Evolutionary conservation across 2,329 filamentous ascomycete genomes (phyloP).

Genomic region (Penicillium sp.): DNA sequence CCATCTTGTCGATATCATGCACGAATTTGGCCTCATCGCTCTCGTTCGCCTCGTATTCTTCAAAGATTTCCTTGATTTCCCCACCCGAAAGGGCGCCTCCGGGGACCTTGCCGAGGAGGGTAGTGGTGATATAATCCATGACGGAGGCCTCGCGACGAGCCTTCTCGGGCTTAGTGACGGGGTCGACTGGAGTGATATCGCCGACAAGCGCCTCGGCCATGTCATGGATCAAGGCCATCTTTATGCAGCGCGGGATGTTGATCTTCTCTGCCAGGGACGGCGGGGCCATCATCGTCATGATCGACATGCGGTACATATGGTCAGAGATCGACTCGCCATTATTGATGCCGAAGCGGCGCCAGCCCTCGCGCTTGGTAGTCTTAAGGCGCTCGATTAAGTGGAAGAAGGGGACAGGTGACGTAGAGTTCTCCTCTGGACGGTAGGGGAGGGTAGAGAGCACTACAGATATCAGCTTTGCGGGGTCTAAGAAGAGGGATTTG

Average conservation of each 20-base stretch:
- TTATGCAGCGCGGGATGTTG: constrained; percentile 80
- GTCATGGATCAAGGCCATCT: constrained; percentile 95
- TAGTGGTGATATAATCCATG: constrained; percentile 84
- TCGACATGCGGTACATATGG: constrained; percentile 99
- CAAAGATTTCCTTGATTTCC: constrained; percentile 78
- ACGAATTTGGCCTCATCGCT: constrained; percentile 87
- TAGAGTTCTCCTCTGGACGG: constrained; percentile 59
- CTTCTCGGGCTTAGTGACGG: constrained; percentile 83
- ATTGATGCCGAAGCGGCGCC: constrained; percentile 80
- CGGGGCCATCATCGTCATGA: constrained; percentile 91
- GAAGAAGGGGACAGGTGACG: constrained; percentile 85
- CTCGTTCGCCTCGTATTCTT: constrained; percentile 87
- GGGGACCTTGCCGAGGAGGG: constrained; percentile 71
- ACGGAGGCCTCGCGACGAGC: constrained; percentile 79
- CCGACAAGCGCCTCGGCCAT: constrained; percentile 96
- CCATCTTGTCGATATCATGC: constrained; percentile 96
- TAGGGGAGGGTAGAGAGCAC: constrained; percentile 66
- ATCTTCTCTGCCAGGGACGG: constrained; percentile 68
- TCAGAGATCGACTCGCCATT: constrained; percentile 87
- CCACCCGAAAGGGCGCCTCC: constrained; percentile 64
- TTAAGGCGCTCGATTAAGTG: constrained; percentile 92
- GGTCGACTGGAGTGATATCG: constrained; percentile 93
- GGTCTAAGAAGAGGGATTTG: not conserved
- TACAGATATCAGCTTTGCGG: constrained; percentile 26
- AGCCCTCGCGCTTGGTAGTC: constrained; percentile 94